Percentiles rank a stretch among this genome's conserved stretches.
Conservation (phyloP, 176 grass and related monocot genomes). For the Saccharum spontaneum region DNA sequence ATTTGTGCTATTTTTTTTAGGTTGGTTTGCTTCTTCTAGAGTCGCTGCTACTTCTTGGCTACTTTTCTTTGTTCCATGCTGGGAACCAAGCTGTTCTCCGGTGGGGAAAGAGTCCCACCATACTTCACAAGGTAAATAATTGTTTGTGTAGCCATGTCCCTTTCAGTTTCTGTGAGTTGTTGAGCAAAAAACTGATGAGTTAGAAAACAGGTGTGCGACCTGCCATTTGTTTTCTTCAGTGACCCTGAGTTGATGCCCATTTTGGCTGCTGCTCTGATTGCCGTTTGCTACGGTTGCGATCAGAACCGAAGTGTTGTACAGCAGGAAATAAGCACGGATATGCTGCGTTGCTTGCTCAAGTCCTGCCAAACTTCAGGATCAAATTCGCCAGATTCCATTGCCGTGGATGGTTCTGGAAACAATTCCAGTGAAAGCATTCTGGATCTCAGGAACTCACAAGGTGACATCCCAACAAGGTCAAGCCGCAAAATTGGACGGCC, state of each 20-base stretch:
- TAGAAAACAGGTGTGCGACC: conserved; percentile 87
- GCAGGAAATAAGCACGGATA: conserved; percentile 94
- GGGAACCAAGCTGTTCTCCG: conserved; percentile 97
- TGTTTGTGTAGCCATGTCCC: not conserved
- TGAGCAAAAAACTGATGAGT: conserved; percentile 37
- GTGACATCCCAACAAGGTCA: conserved; percentile 58
- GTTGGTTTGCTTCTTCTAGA: conserved; percentile 91
- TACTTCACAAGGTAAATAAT: conserved; percentile 90
- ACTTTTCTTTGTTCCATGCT: conserved; percentile 97
- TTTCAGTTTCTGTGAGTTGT: not conserved
- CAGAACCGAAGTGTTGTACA: conserved; percentile 86
- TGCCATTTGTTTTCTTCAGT: conserved; percentile 95
- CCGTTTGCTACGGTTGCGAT: conserved; percentile 87
- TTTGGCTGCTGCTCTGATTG: conserved; percentile 77
- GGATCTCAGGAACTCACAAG: conserved; percentile 54
- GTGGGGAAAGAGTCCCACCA: conserved; percentile 99
- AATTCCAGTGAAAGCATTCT: conserved; percentile 43
- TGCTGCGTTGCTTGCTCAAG: conserved; percentile 78
- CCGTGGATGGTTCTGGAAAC: conserved; percentile 43
- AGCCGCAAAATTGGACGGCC: conserved; percentile 54
- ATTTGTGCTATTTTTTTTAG: conserved; percentile 36
- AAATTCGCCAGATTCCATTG: conserved; percentile 40
- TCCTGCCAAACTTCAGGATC: conserved; percentile 55
- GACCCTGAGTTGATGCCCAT: conserved; percentile 70
- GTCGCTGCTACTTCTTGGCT: conserved; percentile 86